phyloP scores from a whole-genome alignment of 75 land plant genomes.

The Picea sitchensis region DNA sequence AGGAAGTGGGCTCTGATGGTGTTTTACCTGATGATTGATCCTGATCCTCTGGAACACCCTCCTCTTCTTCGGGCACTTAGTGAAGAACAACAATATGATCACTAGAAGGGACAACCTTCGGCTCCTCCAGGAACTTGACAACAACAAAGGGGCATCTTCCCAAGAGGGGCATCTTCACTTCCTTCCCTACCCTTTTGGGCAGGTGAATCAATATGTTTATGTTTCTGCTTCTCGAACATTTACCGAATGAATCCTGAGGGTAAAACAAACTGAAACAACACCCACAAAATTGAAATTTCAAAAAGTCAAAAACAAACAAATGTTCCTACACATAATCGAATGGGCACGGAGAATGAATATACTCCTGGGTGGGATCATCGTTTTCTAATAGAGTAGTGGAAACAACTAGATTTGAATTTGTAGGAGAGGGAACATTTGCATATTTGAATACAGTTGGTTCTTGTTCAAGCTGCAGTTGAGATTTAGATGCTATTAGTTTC shows the following conservation, averaged over 20 bases:
- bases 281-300: not conserved
- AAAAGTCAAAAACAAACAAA: not conserved
- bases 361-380: not conserved
- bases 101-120: conserved; percentile 10
- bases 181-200: too few species aligned
- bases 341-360: too few species aligned
- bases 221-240: not conserved
- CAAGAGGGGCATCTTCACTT: too few species aligned
- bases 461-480: too few species aligned
- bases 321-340: too few species aligned
- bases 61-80: not conserved
- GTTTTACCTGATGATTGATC: too few species aligned
- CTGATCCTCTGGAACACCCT: too few species aligned
- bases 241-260: not conserved
- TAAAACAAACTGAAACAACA: not conserved
- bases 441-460: too few species aligned
- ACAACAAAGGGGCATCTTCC: conserved; percentile 70
- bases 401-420: not conserved
- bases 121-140: conserved; percentile 63
- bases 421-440: not conserved
- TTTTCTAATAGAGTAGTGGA: not conserved
- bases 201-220: too few species aligned
- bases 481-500: not conserved
- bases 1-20: too few species aligned
- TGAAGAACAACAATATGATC: not conserved